These are phyloP conservation scores for Suillus lakei DNA, from an alignment of 768 basidiomycete genomes.

Conservation along the genomic window DNA sequence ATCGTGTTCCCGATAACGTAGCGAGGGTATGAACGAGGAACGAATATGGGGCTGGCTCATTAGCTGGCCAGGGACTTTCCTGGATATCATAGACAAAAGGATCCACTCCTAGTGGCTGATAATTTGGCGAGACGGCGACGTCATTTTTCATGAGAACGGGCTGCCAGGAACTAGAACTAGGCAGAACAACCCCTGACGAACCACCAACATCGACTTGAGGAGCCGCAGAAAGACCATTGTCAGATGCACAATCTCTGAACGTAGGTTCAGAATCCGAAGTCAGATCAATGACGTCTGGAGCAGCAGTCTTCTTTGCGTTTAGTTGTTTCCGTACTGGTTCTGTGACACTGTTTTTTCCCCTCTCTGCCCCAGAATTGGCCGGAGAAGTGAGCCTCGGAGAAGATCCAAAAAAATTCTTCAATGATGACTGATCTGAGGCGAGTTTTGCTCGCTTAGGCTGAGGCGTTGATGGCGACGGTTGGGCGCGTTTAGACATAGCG, in stretches of 20 bases:
- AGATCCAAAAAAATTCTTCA: constrained; percentile 33
- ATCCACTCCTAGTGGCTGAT: constrained; percentile 46
- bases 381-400: neutral
- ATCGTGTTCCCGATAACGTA: constrained; percentile 66
- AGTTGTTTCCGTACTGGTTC: neutral
- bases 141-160: constrained; percentile 29
- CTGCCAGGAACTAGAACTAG: neutral
- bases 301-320: neutral
- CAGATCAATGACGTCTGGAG: constrained; percentile 1
- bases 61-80: constrained; percentile 45
- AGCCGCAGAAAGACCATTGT: neutral
- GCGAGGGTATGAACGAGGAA: constrained; percentile 71
- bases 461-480: constrained; percentile 12
- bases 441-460: constrained; percentile 27
- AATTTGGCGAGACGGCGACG: constrained; percentile 27
- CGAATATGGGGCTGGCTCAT: constrained; percentile 61
- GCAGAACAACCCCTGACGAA: neutral
- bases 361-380: constrained; percentile 6
- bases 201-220: neutral
- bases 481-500: constrained; percentile 17
- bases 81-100: constrained; percentile 49
- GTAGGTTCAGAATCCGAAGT: constrained; percentile 3
- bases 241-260: too few species aligned
- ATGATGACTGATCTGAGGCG: constrained; percentile 20
- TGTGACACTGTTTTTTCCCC: constrained; percentile 1